Evolutionary conservation across 1,284 basidiomycete genomes (phyloP).

Genomic region (Melanopsichium pennsylvanicum): DNA sequence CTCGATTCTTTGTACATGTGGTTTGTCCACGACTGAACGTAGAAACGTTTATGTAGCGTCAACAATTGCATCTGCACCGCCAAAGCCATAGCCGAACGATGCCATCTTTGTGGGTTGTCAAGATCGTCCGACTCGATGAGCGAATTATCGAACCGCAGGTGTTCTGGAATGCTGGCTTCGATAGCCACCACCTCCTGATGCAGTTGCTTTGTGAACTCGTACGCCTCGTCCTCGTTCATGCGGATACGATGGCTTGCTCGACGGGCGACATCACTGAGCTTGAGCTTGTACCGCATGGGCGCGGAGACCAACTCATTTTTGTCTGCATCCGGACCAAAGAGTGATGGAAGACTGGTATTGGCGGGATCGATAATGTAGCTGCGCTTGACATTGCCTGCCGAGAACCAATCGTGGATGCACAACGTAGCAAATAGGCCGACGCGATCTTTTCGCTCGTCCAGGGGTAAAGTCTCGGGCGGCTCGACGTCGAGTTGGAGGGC

Average conservation of each 20-base stretch:
- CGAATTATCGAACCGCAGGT: constrained; percentile 41
- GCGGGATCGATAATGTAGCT: constrained; percentile 43
- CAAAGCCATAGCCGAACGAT: constrained; percentile 32
- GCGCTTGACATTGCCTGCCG: constrained; percentile 42
- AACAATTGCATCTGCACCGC: constrained; percentile 30
- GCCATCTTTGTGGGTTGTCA: constrained; percentile 25
- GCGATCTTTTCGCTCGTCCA: constrained; percentile 43
- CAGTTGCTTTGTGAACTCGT: constrained; percentile 46
- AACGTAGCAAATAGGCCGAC: constrained; percentile 47
- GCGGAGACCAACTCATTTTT: constrained; percentile 33
- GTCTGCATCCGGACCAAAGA: constrained; percentile 40
- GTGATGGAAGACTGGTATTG: constrained; percentile 39
- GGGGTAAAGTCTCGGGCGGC: constrained; percentile 41
- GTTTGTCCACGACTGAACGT: constrained; percentile 58
- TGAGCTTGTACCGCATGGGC: constrained; percentile 36
- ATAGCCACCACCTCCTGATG: constrained; percentile 51
- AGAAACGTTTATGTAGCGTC: constrained; percentile 56
- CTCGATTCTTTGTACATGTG: constrained; percentile 50
- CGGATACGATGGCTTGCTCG: constrained; percentile 39
- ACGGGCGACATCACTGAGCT: constrained; percentile 44
- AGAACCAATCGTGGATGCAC: constrained; percentile 49
- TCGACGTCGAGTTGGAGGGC: constrained; percentile 54
- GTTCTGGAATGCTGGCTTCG: constrained; percentile 34
- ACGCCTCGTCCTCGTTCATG: constrained; percentile 48
- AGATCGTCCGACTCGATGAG: constrained; percentile 35